Percentiles rank a stretch among this genome's conserved stretches.
These are phyloP conservation scores for Peniophora sp. DNA, from an alignment of 1,284 basidiomycete species.

Conservation along the genomic window DNA sequence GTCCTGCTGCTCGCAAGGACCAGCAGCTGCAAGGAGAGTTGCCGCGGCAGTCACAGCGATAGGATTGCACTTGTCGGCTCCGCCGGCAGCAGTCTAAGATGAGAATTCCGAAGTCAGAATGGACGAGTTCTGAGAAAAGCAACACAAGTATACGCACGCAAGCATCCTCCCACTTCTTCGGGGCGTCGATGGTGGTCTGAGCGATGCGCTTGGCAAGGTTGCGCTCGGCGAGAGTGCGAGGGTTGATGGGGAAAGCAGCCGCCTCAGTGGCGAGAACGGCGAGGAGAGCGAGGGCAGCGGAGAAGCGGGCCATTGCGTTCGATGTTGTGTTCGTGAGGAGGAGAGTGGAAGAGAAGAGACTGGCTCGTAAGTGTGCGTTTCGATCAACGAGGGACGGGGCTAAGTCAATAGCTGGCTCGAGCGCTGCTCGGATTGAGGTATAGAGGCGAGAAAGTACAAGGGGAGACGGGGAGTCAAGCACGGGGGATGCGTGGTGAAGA, in stretches of 20 bases:
- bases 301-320: conserved; percentile 13
- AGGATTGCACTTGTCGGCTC: conserved; percentile 43
- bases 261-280: conserved; percentile 7
- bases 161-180: conserved; percentile 30
- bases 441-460: not conserved
- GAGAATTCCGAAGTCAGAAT: not conserved
- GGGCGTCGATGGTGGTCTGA: conserved; percentile 30
- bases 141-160: conserved; percentile 22
- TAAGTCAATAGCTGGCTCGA: not conserved
- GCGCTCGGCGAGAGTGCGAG: no score
- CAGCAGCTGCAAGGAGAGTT: conserved; percentile 47
- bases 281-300: conserved; percentile 10
- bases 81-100: conserved; percentile 38
- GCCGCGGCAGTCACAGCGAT: conserved; percentile 42
- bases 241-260: conserved; percentile 15
- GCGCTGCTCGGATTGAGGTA: not conserved
- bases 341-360: not conserved
- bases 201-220: conserved; percentile 28
- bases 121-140: conserved; percentile 1
- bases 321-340: no score
- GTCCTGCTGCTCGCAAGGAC: conserved; percentile 55
- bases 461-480: not conserved
- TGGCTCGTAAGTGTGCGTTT: not conserved
- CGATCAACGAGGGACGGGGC: not conserved
- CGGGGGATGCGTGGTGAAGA: not conserved